phyloP scores from a whole-genome alignment of 345 rosid genomes.

The Heritiera fomes region DNA sequence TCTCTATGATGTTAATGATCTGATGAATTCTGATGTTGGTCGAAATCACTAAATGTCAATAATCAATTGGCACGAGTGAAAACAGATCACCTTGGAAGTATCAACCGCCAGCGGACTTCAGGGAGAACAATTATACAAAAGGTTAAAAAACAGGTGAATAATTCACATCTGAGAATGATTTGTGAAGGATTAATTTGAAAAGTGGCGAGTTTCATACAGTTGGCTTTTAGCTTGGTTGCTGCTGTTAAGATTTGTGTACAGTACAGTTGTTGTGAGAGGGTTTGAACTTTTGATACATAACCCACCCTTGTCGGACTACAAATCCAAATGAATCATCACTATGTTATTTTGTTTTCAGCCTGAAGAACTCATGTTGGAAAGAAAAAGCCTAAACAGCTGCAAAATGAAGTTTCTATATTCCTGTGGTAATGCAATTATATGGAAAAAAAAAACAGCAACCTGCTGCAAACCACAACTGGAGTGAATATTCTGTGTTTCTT shows the following conservation, averaged over 20 bases:
- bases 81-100: not conserved
- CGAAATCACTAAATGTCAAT: not conserved
- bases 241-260: not conserved
- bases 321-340: not conserved
- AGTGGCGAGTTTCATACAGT: too few relatives aligned
- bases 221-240: not conserved
- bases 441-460: not conserved
- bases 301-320: not conserved
- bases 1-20: slow-evolving; percentile 4
- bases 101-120: not conserved
- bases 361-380: not conserved
- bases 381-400: not conserved
- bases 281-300: too few relatives aligned
- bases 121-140: not conserved
- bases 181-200: not conserved
- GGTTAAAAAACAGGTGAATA: not conserved
- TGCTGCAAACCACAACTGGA: not conserved
- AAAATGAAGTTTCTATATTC: not conserved
- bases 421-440: not conserved
- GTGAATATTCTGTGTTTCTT: not conserved
- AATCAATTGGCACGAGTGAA: not conserved
- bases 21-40: slow-evolving; percentile 11
- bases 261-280: not conserved
- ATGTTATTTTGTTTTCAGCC: not conserved
- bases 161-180: slow-evolving; percentile 6